phyloP scores from a whole-genome alignment of 2,329 filamentous ascomycete species.

The Dendrostoma leiphaemia region DNA sequence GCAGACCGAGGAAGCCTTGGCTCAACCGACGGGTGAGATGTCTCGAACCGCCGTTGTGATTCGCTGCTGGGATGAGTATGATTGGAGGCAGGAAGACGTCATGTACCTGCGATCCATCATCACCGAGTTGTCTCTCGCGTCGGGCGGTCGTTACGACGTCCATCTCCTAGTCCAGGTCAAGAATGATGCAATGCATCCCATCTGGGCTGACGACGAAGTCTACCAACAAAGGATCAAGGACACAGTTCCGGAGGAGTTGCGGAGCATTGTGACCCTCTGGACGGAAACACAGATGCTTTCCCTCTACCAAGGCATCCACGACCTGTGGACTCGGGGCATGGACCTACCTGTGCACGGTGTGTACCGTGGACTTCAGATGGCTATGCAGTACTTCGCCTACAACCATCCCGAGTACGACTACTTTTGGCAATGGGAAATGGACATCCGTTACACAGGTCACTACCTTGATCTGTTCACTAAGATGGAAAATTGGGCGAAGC shows the following conservation, averaged over 20 bases:
- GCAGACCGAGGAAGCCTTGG: not conserved
- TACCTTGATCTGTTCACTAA: conserved; percentile 74
- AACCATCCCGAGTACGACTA: conserved; percentile 85
- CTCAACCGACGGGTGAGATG: conserved; percentile 32
- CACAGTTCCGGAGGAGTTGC: conserved; percentile 79
- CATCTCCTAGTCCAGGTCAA: conserved; percentile 85
- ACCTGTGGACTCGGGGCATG: conserved; percentile 64
- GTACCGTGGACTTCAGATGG: conserved; percentile 91
- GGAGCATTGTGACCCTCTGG: conserved; percentile 86
- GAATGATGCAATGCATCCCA: conserved; percentile 68
- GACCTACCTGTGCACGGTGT: conserved; percentile 83
- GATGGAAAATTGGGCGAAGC: conserved; percentile 65
- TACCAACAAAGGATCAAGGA: conserved; percentile 68
- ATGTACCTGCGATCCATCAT: conserved; percentile 83
- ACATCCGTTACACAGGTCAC: conserved; percentile 85
- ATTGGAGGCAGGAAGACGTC: conserved; percentile 77
- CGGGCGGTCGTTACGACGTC: conserved; percentile 82
- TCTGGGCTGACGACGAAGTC: conserved; percentile 72
- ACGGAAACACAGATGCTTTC: conserved; percentile 90
- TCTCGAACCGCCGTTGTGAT: conserved; percentile 76
- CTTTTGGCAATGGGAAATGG: conserved; percentile 97
- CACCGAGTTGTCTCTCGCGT: conserved; percentile 74
- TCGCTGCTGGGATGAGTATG: conserved; percentile 76
- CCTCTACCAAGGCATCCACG: conserved; percentile 83
- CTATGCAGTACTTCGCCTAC: conserved; percentile 89